Base-by-base conservation (phyloP, 805 yeast genomes). In the Myxozyma udenii region DNA sequence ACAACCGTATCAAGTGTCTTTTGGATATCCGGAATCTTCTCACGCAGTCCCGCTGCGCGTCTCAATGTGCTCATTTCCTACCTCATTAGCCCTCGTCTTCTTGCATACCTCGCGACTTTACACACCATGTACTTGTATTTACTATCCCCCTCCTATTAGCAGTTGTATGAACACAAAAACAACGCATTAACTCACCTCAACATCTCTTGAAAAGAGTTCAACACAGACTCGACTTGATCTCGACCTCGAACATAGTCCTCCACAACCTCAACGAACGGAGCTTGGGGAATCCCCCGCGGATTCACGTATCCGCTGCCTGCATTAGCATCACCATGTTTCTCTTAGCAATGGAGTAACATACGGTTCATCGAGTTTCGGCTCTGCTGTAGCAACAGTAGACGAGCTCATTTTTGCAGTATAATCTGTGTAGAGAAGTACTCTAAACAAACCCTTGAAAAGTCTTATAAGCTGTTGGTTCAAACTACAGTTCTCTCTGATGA, bases 251-350 rank as follows among this genome's bases (percentile, higher is more conserved):
- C 78, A 61, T 82, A 79, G 44, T 80, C 84, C 50, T 82, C 93
- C 7, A 90, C 93, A 50, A 81, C 80, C 57, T 85, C 95, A 46
- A 93, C 81, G 68, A 93, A 93, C 37, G 95, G 96, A 1, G 98
- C 98, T 65, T 87, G 85, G 4, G 98, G 98, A 51, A 93, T 93
- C 2, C 98, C 98, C 58, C 98, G 78, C 7, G 97, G 93, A 64
- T 93, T 93, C n/a, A 55, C 54, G 23, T 51, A 58, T 28, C 51
- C 51, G 16, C 62, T 48, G 44, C 6, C 3, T 19, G 4, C 9
- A 5, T 7, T 4, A 16, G 7, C 41, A 21, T 37, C 21, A 45
- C n/a, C 19, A 12, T 48, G 9, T 22, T 12, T 22, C 26, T 9
- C n/a, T 26, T 42, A 12, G 6, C 6, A 16, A 18, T 9, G 12